phyloP scores from a whole-genome alignment of 1,284 basidiomycete genomes.

The Cryptococcus wingfieldii region DNA sequence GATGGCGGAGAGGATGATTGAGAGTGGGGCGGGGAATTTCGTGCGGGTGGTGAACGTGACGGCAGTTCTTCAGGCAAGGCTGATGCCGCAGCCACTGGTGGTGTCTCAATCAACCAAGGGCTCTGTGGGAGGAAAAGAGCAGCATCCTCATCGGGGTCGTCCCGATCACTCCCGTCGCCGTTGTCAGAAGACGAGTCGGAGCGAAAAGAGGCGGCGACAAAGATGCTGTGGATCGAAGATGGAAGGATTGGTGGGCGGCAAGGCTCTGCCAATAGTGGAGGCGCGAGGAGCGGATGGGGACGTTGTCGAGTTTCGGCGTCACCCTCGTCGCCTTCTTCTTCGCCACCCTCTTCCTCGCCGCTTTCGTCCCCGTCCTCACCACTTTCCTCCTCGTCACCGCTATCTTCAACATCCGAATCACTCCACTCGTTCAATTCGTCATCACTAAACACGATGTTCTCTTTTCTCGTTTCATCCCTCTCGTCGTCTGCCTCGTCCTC shows the following conservation, averaged over 20 bases:
- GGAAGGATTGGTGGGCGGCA: not conserved
- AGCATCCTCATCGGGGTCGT: not conserved
- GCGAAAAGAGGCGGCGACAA: not conserved
- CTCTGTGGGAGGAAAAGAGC: not conserved
- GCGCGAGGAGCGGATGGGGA: no score
- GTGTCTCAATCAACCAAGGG: not conserved
- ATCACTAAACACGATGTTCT: not conserved
- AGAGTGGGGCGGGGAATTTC: not conserved
- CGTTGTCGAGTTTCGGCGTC: no score
- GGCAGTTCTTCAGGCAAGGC: not conserved
- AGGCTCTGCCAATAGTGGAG: no score
- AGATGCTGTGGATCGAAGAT: not conserved
- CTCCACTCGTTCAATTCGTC: not conserved
- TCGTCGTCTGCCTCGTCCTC: not conserved
- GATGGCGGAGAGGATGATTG: not conserved
- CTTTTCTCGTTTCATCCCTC: not conserved
- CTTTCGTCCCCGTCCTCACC: not conserved
- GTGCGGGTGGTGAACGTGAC: not conserved
- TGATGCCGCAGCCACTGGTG: not conserved
- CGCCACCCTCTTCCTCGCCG: not conserved
- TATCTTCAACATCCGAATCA: not conserved
- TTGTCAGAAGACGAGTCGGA: not conserved
- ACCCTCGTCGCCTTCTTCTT: not conserved
- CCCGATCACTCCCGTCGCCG: not conserved
- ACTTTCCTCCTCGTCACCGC: not conserved